Conservation (phyloP, 139 green algal genomes). For the Ulvella scutata region DNA sequence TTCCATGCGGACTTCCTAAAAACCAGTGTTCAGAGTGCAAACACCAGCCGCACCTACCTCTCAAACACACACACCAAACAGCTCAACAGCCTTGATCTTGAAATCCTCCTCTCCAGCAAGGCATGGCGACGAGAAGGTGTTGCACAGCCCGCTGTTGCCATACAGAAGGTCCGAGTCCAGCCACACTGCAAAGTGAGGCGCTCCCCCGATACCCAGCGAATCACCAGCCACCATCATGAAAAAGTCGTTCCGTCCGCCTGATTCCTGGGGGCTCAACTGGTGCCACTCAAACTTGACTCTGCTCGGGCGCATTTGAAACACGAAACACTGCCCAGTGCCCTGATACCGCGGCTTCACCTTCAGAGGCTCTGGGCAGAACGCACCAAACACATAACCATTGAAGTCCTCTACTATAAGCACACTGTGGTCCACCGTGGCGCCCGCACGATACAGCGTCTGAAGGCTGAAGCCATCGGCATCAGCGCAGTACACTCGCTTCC, state of each 20-base stretch:
- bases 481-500: slow-evolving; percentile 36
- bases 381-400: slow-evolving; percentile 43
- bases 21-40: background rate
- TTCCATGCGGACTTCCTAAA: too few species aligned
- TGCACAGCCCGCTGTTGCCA: slow-evolving; percentile 38
- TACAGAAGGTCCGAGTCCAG: slow-evolving; percentile 55
- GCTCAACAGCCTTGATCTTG: slow-evolving; percentile 37
- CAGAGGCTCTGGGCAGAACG: slow-evolving; percentile 49
- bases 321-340: slow-evolving; percentile 63
- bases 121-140: slow-evolving; percentile 48
- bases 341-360: slow-evolving; percentile 39
- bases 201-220: slow-evolving; percentile 33
- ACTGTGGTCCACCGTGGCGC: slow-evolving; percentile 6
- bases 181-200: slow-evolving; percentile 40
- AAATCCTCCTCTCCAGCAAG: slow-evolving; percentile 44
- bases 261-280: background rate
- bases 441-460: slow-evolving; percentile 44
- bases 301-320: slow-evolving; percentile 39
- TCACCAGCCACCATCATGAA: slow-evolving; percentile 18
- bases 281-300: background rate
- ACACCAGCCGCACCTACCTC: background rate
- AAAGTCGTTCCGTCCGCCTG: slow-evolving; percentile 17
- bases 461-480: slow-evolving; percentile 45
- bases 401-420: slow-evolving; percentile 46
- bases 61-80: slow-evolving; percentile 30